These are phyloP conservation scores for Schizosaccharomyces cryophilus DNA, from an alignment of 805 yeast genomes.

Conservation along the genomic window DNA sequence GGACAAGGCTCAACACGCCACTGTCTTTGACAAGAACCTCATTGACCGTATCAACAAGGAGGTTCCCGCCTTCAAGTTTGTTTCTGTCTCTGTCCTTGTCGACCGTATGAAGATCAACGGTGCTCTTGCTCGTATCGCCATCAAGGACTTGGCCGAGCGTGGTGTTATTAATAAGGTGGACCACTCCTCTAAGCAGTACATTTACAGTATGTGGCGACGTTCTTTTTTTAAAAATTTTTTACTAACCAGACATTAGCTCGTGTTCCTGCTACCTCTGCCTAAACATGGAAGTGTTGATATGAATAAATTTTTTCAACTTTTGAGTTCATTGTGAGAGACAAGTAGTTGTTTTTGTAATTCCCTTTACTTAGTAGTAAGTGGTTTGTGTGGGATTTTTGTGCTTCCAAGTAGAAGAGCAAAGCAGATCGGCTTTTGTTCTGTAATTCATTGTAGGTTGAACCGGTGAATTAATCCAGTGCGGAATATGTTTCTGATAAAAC, in stretches of 20 bases:
- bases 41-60: conserved; percentile 98
- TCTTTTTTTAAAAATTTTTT: neutral
- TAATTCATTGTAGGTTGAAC: too few species aligned
- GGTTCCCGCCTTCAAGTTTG: conserved; percentile 95
- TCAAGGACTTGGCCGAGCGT: conserved; percentile 78
- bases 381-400: too few species aligned
- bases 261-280: neutral
- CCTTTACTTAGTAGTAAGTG: too few species aligned
- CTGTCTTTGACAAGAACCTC: conserved; percentile 90
- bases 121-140: conserved; percentile 94
- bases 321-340: too few species aligned
- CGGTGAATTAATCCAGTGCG: too few species aligned
- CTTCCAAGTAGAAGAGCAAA: too few species aligned
- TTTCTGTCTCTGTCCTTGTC: conserved; percentile 91
- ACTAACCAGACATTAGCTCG: neutral
- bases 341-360: too few species aligned
- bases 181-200: conserved; percentile 87
- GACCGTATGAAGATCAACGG: conserved; percentile 99
- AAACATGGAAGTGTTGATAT: neutral
- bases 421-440: too few species aligned
- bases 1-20: conserved; percentile 98
- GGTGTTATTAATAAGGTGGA: conserved; percentile 88
- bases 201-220: conserved; percentile 28
- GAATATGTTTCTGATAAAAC: too few species aligned
- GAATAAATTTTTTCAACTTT: too few species aligned